A percentile compares a stretch with the other conserved stretches of the same genome.
These are phyloP conservation scores for Lotmaria passim DNA, from an alignment of 208 protist species.

Conservation along the genomic window DNA sequence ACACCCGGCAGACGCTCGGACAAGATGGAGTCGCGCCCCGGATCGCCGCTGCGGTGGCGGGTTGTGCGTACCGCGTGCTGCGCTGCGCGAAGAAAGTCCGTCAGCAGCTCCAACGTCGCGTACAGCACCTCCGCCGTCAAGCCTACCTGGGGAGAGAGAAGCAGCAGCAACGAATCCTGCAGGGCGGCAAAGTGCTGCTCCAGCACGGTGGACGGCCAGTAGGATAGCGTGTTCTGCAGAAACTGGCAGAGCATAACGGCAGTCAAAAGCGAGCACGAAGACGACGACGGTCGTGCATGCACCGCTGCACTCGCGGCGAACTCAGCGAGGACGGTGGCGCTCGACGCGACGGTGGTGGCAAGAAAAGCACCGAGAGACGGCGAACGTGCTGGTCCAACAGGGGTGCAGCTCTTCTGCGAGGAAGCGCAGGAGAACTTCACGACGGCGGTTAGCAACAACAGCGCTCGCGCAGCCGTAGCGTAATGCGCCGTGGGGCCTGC, in stretches of 20 bases:
- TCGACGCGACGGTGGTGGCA: constrained; percentile 12
- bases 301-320: constrained; percentile 13
- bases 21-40: not conserved
- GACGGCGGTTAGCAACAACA: constrained; percentile 44
- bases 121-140: constrained; percentile 29
- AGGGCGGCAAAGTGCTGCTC: constrained; percentile 17
- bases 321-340: constrained; percentile 2
- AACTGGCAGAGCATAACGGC: constrained; percentile 29
- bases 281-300: constrained; percentile 9
- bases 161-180: constrained; percentile 20
- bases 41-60: not conserved
- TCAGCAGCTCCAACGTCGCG: constrained; percentile 26
- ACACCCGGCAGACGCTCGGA: constrained; percentile 13
- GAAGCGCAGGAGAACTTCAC: constrained; percentile 34
- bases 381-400: not conserved
- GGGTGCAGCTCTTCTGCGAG: not conserved
- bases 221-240: constrained; percentile 21
- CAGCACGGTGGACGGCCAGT: constrained; percentile 23
- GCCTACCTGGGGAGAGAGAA: constrained; percentile 23
- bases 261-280: constrained; percentile 49
- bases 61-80: not conserved
- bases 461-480: constrained; percentile 43
- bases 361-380: constrained; percentile 6
- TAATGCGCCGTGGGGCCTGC: constrained; percentile 22
- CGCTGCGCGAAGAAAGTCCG: constrained; percentile 17